Evolutionary conservation across 768 basidiomycete species (phyloP), one percentile per base, ranked within the genome.

Genomic region (Kwoniella sp.): DNA sequence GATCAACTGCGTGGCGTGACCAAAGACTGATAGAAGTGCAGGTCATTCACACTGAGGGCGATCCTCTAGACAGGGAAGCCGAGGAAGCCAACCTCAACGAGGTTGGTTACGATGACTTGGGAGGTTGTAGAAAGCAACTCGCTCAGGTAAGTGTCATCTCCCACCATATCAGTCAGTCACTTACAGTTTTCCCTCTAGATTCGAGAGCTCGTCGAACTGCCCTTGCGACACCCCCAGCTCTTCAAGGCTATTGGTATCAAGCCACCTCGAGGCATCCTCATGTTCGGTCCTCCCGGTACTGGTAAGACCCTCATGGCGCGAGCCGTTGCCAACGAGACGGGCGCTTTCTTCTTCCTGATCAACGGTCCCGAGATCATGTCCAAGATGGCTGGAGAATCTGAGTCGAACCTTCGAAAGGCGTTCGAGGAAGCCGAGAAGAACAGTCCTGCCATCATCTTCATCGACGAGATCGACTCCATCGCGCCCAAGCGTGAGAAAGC

Each of bases 161-260:
- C 28, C 9, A 0, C 19, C 14, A 5, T 22, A 19, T 33, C 14
- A 32, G 17, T 15, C 23, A 17, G 9, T 17, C 14, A 5, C 31
- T 42, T 14, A 32, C 46, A n/a, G n/a, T 27, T 43, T 46, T 26
- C 34, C 38, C 4, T 22, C 3, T 53, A 76, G 69, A 98, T 99
- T 57, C 91, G 95, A 76, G 95, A 98, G 80, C 84, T 99, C 32
- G 95, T 98, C 60, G 95, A 99, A 76, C 81, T 99, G 3, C 95
- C 95, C 27, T 82, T 98, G 36, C 90, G 95, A 53, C 95, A 99
- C 77, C 95, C 95, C 36, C 92, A 98, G 77, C 83, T 99, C 12
- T 99, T 98, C 86, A 99, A 99, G 75, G 92, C 92, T 22, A 99
- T 99, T 73, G 95, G 95, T 83, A 99, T 99, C 82, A 99, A 98